Base-by-base conservation (phyloP, 768 basidiomycete species). In the Mycena pura region DNA sequence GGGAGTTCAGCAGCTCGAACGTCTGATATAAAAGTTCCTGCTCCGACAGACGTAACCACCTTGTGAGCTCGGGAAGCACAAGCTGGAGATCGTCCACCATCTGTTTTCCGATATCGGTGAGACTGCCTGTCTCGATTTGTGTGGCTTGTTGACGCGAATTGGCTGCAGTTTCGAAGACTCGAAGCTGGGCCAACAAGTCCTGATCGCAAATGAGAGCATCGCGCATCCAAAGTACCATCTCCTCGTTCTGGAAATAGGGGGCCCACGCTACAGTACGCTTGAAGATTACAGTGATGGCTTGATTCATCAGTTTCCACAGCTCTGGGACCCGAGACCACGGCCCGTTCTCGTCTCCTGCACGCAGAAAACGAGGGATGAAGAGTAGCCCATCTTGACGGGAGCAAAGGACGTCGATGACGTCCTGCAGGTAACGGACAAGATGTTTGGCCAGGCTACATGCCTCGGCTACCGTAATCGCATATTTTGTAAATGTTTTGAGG, bases 171-270 rank as follows among this genome's bases (percentile, higher is more conserved):
- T 96, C 95, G 62, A 99, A 86, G 11, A 89, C 84, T 40, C 87
- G 79, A 75, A 94, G 86, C 64, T 94, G 88, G 3, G 86, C 89
- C 45, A 97, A 76, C 80, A 97, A 83, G 68, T 96, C 92, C 65
- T 91, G 78, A 9, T 90, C 95, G 69, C 97, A 95, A 64, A 99
- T 95, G 50, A 99, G 81, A 3, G 96, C 97, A 71, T 99, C 97
- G 55, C 96, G 86, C 97, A 99, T 99, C 97, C 97, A 99, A 29
- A 88, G 84, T 14, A 91, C 83, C 96, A 99, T 97, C 56, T 88
- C 87, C 25, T 88, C 84, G 67, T 86, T 87, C 53, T 91, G 89
- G 73, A 92, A 92, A 72, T 83, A 90, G 8, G 78, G 73, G 0
- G 97, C 85, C 97, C 97, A 99, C 14, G 79, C 70, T 0, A 89